Evolutionary conservation across 1,284 basidiomycete species (phyloP).

Genomic region (Porodaedalea pini): DNA sequence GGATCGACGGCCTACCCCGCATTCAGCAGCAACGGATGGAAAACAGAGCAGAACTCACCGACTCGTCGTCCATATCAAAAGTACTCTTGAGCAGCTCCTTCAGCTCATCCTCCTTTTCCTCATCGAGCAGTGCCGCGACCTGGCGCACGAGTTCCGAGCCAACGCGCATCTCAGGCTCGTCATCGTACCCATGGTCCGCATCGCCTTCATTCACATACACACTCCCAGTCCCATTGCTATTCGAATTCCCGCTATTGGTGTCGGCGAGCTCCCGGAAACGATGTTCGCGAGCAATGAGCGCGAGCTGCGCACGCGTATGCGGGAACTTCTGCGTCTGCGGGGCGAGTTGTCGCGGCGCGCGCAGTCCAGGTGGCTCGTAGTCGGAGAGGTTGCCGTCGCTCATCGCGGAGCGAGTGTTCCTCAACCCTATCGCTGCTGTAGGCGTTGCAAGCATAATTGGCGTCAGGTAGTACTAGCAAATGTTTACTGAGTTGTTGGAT

Average conservation of each 20-base stretch:
- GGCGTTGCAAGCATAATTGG: neutral
- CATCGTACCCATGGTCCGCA: slow-evolving; percentile 36
- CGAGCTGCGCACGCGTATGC: slow-evolving; percentile 74
- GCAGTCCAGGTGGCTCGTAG: neutral
- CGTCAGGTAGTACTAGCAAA: no score
- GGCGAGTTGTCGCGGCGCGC: neutral
- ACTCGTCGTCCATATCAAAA: slow-evolving; percentile 71
- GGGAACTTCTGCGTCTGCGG: slow-evolving; percentile 48
- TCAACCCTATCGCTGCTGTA: neutral
- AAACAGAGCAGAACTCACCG: slow-evolving; percentile 44
- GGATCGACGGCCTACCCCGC: slow-evolving; percentile 6
- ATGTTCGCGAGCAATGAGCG: slow-evolving; percentile 66
- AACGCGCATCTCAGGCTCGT: slow-evolving; percentile 51
- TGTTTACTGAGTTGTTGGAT: no score
- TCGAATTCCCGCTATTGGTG: neutral
- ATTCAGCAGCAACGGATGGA: neutral
- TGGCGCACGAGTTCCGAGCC: slow-evolving; percentile 57
- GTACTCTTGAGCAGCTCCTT: slow-evolving; percentile 69
- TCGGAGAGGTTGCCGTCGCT: slow-evolving; percentile 4
- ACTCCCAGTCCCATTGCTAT: neutral
- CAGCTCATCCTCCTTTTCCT: slow-evolving; percentile 83
- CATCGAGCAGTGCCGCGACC: slow-evolving; percentile 68
- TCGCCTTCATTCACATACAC: slow-evolving; percentile 43
- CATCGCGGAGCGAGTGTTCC: neutral
- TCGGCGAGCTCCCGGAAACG: slow-evolving; percentile 30